These are phyloP conservation scores for Claviceps digitariae DNA, from an alignment of 2,329 filamentous ascomycete species.

Conservation along the genomic window DNA sequence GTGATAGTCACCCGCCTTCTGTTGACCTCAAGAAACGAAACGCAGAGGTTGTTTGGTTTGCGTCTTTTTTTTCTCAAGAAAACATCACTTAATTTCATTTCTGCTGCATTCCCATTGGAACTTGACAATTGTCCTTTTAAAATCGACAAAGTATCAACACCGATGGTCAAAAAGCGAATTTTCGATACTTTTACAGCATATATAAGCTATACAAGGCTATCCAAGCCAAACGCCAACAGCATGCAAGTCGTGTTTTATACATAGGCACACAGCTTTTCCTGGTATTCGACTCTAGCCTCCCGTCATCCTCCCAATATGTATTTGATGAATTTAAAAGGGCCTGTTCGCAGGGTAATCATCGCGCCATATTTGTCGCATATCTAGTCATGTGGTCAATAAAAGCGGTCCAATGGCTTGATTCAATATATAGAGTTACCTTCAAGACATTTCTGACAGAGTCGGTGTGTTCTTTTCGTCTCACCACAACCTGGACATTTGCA, in stretches of 20 bases:
- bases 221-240: conserved; percentile 20
- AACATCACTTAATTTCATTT: not conserved
- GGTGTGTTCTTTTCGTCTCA: conserved; percentile 73
- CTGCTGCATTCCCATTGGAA: not conserved
- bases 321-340: conserved; percentile 13
- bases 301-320: conserved; percentile 3
- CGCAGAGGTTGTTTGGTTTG: not conserved
- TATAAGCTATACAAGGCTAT: conserved; percentile 18
- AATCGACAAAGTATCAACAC: not conserved
- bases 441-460: conserved; percentile 78
- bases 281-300: conserved; percentile 11
- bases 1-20: not conserved
- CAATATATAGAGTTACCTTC: conserved; percentile 44
- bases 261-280: conserved; percentile 17
- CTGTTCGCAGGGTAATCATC: conserved; percentile 24
- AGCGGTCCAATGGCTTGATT: not conserved
- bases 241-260: conserved; percentile 17
- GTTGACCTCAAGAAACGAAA: not conserved
- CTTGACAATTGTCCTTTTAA: not conserved
- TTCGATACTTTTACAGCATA: conserved; percentile 3
- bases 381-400: conserved; percentile 15
- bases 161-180: not conserved
- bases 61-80: not conserved
- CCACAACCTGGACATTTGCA: conserved; percentile 88
- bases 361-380: conserved; percentile 32